A percentile compares a stretch with the other conserved stretches of the same genome.
Evolutionary conservation across 805 yeast genomes (phyloP).

Genomic region (Limtongozyma cylindracea): DNA sequence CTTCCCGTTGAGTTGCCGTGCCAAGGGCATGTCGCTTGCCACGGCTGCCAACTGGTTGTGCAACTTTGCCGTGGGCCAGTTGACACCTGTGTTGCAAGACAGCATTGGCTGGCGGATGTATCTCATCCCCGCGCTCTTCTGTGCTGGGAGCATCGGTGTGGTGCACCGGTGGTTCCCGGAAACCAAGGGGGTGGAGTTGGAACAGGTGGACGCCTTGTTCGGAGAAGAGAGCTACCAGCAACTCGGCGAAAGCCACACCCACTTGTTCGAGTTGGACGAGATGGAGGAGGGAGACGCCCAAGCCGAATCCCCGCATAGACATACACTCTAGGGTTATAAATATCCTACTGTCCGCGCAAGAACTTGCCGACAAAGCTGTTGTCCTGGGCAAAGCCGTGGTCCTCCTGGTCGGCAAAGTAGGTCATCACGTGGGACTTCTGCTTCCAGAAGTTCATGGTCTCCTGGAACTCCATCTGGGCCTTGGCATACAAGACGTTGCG

Average conservation of each 20-base stretch:
- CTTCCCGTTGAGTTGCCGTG: constrained; percentile 14
- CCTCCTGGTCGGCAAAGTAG: constrained; percentile 46
- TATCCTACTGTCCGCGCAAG: constrained; percentile 36
- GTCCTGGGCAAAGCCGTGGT: constrained; percentile 25
- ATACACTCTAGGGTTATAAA: too few species aligned
- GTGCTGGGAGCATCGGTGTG: constrained; percentile 9
- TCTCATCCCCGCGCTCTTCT: constrained; percentile 13
- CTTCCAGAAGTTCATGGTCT: constrained; percentile 66
- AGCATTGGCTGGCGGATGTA: constrained; percentile 15
- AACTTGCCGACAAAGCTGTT: constrained; percentile 50
- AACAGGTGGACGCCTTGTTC: constrained; percentile 13
- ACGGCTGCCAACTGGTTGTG: constrained; percentile 20
- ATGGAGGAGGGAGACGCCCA: too few species aligned
- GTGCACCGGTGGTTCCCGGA: constrained; percentile 14
- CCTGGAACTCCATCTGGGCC: constrained; percentile 89
- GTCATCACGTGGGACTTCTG: constrained; percentile 68
- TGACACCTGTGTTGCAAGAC: constrained; percentile 15
- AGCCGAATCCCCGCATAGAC: too few species aligned
- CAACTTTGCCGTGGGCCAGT: constrained; percentile 17
- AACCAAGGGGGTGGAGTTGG: constrained; percentile 17
- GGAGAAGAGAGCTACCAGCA: constrained; percentile 7
- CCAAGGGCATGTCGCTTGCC: constrained; percentile 17
- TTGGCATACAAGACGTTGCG: constrained; percentile 49
- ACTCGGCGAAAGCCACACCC: constrained; percentile 4
- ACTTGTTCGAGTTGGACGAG: constrained; percentile 5